Base-by-base conservation (phyloP, 352 stramenopile species). In the Phytophthora agathidicida region DNA sequence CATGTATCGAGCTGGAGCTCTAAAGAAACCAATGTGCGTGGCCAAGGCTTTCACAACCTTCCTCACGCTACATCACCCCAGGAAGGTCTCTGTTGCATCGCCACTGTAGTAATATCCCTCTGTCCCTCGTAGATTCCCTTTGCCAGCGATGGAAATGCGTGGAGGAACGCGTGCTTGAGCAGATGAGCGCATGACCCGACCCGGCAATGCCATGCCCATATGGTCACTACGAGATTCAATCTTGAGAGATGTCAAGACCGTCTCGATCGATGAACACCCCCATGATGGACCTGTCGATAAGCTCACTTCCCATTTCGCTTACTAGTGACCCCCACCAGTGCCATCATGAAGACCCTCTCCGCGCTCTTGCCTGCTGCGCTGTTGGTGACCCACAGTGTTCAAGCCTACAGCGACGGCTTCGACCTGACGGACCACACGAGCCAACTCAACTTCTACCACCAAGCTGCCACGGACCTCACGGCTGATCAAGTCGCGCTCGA, bases 371-470 rank as follows among this genome's bases (percentile, higher is more conserved):
- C 20, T 0, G n/a, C 26, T 11, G 11, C 55, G 17, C 26, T 60
- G 33, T 35, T 80, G 26, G 22, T 24, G 7, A 22, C 43, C 7
- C 28, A 46, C 26, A 33, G 38, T 7, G 48, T 36, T 1, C 48
- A 48, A 5, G 69, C 66, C 1, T 77, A 77, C 64, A 83, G 61
- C 20, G 56, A 71, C 20, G 33, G 52, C 26, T 86, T 86, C 32
- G 73, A 86, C 65, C 50, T 86, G 27, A 69, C 78, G 35, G 76
- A 83, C 63, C 73, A 83, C 62, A 83, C 76, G 37, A 86, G 71
- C 32, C 73, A 80, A 46, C 73, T 86, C 52, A 82, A 77, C 54
- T 83, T 71, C 58, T 86, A 86, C 60, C 76, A 82, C 57, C 59
- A 67, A 49, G 73, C 76, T 24, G 74, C 69, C 36, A 68, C 73